Base-by-base conservation (phyloP, 257 asterid species). In the Ophiorrhiza pumila region DNA sequence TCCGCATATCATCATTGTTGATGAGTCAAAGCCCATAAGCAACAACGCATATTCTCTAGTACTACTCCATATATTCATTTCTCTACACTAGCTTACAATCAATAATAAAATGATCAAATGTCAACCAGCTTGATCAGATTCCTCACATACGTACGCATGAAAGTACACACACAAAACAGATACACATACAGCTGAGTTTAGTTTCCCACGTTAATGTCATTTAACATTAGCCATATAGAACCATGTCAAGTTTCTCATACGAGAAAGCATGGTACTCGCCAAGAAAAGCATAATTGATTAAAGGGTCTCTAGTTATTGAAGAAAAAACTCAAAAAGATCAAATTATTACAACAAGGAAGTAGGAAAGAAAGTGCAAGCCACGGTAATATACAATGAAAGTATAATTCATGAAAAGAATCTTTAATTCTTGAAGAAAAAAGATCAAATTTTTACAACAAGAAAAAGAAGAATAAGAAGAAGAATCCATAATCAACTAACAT, bases 351-450 rank as follows among this genome's bases (percentile, higher is more conserved):
- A 5, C 20, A 1, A 35, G 46, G 17, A 17, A 34, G 15, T 13
- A 35, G 46, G 17, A 17, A 34, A 18, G 13, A 61, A 61, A 13
- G 23, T 61, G 39, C 1, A 22, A 61, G 22, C 2, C 7, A 61
- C 11, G 17, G 43, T 14, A 39, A 63, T 23, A 49, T 20, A 34
- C 52, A 64, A n/a, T 22, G 42, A 2, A 4, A 35, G 37, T 45
- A 64, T 14, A n/a, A 64, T 23, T 64, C 73, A 1, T 63, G 77
- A 57, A 71, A 47, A 42, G 17, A 31, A 17, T 34, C 45, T 25
- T 41, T 17, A 39, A 67, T 49, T 27, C 45, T 57, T 41, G 42
- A 25, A 50, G 27, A 46, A 58, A 25, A 73, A 59, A 17, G 46
- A 46, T 17, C 57, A n/a, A 35, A n/a, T 3, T 50, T 75, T 68